Conservation (phyloP, 1,284 basidiomycete genomes). For the Fomitopsis pinicola region DNA sequence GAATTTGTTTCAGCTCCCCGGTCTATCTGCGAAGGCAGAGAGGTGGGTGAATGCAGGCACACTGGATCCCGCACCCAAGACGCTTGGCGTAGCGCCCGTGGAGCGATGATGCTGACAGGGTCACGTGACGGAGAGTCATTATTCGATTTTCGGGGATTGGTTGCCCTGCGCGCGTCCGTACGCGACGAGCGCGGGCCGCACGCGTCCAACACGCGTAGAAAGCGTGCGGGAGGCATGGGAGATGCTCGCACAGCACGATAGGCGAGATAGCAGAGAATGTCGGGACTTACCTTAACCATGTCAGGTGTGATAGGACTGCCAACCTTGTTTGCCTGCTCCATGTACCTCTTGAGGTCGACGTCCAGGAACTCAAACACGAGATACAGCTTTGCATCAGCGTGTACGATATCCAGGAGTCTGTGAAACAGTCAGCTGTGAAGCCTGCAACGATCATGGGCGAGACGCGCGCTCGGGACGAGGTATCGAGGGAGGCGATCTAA, state of each 20-base stretch:
- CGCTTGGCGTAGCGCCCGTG: no score
- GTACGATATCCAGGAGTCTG: constrained; percentile 94
- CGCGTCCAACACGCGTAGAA: constrained; percentile 21
- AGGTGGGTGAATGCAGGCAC: neutral
- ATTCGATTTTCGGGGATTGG: constrained; percentile 6
- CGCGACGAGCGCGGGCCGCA: constrained; percentile 20
- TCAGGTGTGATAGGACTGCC: constrained; percentile 71
- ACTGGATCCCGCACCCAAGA: no score
- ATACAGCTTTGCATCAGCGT: constrained; percentile 95
- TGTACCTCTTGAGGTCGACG: constrained; percentile 94
- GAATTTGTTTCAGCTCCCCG: neutral
- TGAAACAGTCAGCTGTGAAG: constrained; percentile 6
- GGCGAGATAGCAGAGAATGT: neutral
- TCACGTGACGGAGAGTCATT: constrained; percentile 24
- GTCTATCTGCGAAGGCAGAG: no score
- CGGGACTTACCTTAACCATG: constrained; percentile 75
- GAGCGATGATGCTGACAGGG: neutral
- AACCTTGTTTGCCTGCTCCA: constrained; percentile 79
- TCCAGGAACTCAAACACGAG: constrained; percentile 96
- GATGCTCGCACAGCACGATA: neutral
- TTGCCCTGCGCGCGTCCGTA: constrained; percentile 22
- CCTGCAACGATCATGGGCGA: constrained; percentile 3
- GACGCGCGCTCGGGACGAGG: constrained; percentile 2
- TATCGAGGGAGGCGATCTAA: neutral
- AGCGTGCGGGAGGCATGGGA: constrained; percentile 3